phyloP scores from a whole-genome alignment of 495 filamentous ascomycete species.

The Aspergillus affinis region DNA sequence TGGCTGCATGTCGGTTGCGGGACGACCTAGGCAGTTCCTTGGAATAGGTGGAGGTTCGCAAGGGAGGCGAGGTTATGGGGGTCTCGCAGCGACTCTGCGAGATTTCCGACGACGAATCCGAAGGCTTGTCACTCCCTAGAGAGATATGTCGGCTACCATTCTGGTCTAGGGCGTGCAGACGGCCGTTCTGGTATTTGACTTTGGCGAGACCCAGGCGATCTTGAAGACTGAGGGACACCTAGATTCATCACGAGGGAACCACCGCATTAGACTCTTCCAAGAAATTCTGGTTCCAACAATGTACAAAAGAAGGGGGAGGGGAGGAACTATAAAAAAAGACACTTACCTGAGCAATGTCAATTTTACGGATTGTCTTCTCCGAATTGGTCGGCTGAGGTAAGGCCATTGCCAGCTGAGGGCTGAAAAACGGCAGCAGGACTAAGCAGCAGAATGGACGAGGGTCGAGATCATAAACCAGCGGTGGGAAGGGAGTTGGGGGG shows the following conservation, averaged over 20 bases:
- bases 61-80: constrained; percentile 45
- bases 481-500: constrained; percentile 1
- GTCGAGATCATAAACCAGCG: constrained; percentile 14
- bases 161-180: constrained; percentile 42
- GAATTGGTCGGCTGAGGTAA: constrained; percentile 33
- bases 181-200: constrained; percentile 91
- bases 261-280: constrained; percentile 7
- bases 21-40: constrained; percentile 48
- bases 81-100: constrained; percentile 48
- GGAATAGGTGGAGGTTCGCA: constrained; percentile 40
- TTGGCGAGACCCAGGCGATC: constrained; percentile 91
- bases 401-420: constrained; percentile 30
- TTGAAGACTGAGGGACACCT: constrained; percentile 91
- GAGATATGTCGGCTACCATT: constrained; percentile 56
- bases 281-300: neutral
- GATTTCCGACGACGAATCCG: constrained; percentile 76
- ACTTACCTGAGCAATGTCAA: constrained; percentile 75
- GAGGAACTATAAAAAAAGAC: neutral
- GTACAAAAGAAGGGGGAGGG: neutral
- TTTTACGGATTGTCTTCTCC: constrained; percentile 48
- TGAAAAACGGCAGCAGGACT: constrained; percentile 5
- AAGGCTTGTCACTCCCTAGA: constrained; percentile 46
- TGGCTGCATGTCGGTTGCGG: constrained; percentile 48
- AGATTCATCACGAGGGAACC: neutral
- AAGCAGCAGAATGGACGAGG: constrained; percentile 12